These are phyloP conservation scores for Fusarium chuoi DNA, from an alignment of 2,329 filamentous ascomycete species.

Conservation along the genomic window DNA sequence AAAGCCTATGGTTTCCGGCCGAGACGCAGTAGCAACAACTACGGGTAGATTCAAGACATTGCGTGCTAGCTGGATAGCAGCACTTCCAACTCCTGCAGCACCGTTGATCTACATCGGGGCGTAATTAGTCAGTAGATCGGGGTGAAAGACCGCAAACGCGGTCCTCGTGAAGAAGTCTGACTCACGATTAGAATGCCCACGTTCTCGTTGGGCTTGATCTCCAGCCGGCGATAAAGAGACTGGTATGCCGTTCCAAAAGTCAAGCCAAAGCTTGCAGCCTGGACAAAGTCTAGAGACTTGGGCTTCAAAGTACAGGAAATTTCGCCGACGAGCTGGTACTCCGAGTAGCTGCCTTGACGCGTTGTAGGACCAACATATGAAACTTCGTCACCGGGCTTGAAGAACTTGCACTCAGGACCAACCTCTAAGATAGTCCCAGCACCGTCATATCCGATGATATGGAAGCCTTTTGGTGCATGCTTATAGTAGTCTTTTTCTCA, in stretches of 20 bases:
- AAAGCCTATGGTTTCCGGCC: not conserved
- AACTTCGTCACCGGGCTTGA: not conserved
- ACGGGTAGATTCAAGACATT: not conserved
- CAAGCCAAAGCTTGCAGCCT: not conserved
- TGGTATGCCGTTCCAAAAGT: not conserved
- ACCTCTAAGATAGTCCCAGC: not conserved
- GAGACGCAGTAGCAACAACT: not conserved
- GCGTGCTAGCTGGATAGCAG: not conserved
- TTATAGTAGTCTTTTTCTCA: not conserved
- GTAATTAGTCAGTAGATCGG: too few relatives aligned
- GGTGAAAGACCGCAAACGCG: too few relatives aligned
- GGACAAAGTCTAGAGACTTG: not conserved
- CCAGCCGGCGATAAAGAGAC: not conserved
- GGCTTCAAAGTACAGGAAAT: not conserved
- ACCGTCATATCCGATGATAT: not conserved
- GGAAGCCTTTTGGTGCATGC: not conserved
- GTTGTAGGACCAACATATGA: not conserved
- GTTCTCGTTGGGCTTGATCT: not conserved
- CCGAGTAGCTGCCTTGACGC: not conserved
- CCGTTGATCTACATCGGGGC: not conserved
- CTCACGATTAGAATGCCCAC: not conserved
- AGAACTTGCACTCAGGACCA: not conserved
- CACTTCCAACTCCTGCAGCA: not conserved
- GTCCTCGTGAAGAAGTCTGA: not conserved
- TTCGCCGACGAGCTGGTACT: not conserved